Evolutionary conservation across 306 rosid species (phyloP).

Genomic region (Hippophae tibetana): DNA sequence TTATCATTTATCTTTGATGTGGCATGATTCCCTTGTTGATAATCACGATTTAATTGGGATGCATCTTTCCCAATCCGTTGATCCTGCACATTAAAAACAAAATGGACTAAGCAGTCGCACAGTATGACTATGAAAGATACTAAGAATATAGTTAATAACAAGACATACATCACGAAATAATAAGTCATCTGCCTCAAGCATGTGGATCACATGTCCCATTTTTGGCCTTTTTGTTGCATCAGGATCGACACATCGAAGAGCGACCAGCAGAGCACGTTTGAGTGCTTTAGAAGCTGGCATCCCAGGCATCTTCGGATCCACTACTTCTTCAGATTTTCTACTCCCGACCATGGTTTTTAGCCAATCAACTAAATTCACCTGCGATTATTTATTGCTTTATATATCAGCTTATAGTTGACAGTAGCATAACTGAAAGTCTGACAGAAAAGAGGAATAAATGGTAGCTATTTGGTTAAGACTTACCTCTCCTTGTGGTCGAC

Average conservation of each 20-base stretch:
- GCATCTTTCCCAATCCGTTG: slow-evolving; percentile 39
- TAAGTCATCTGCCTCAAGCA: slow-evolving; percentile 93
- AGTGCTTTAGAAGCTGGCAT: slow-evolving; percentile 84
- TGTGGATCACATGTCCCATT: slow-evolving; percentile 95
- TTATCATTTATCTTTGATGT: slow-evolving; percentile 34
- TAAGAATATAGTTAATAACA: background rate
- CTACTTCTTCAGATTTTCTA: slow-evolving; percentile 75
- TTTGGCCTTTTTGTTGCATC: slow-evolving; percentile 90
- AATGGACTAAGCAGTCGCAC: slow-evolving; percentile 7
- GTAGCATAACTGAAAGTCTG: background rate
- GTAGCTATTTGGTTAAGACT: slow-evolving; percentile 17
- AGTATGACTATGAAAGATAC: background rate
- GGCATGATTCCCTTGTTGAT: slow-evolving; percentile 31
- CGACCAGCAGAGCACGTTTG: slow-evolving; percentile 75
- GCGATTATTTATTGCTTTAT: slow-evolving; percentile 10
- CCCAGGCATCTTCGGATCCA: slow-evolving; percentile 77
- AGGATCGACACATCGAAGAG: slow-evolving; percentile 95
- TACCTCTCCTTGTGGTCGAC: slow-evolving; percentile 89
- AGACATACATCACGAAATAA: slow-evolving; percentile 58
- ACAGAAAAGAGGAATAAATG: slow-evolving; percentile 1
- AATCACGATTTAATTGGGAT: slow-evolving; percentile 31
- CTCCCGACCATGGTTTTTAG: slow-evolving; percentile 79
- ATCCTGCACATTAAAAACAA: slow-evolving; percentile 38
- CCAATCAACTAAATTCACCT: slow-evolving; percentile 94
- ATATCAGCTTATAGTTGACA: slow-evolving; percentile 16